These are phyloP conservation scores for Calonectria pseudoturangicola DNA, from an alignment of 2,329 filamentous ascomycete species.

Conservation along the genomic window DNA sequence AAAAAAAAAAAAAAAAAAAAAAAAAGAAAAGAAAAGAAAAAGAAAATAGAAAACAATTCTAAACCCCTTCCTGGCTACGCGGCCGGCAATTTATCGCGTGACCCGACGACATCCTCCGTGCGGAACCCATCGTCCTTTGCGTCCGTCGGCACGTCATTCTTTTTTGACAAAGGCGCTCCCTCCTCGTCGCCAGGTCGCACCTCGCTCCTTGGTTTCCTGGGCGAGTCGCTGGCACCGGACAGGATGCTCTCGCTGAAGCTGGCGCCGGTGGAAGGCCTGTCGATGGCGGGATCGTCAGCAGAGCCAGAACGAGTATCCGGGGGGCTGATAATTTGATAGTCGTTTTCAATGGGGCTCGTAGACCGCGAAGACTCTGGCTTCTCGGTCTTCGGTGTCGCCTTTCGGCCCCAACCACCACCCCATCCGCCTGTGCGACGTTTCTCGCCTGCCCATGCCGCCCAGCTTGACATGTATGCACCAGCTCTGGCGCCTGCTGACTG, in stretches of 20 bases:
- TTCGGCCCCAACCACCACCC: conserved; percentile 64
- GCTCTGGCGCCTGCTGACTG: conserved; percentile 73
- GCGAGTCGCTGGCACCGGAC: conserved; percentile 60
- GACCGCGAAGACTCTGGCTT: conserved; percentile 60
- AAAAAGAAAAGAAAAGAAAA: too few relatives aligned
- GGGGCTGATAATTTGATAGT: conserved; percentile 61
- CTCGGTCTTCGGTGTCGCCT: conserved; percentile 56
- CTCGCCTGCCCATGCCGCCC: conserved; percentile 83
- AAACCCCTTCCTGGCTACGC: conserved; percentile 11
- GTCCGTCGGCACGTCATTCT: conserved; percentile 39
- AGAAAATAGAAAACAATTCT: background rate
- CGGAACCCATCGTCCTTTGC: conserved; percentile 54
- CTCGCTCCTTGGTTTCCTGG: conserved; percentile 49
- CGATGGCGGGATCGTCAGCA: conserved; percentile 53
- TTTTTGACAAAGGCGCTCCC: conserved; percentile 40
- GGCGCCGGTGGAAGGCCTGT: conserved; percentile 61
- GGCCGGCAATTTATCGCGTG: conserved; percentile 46
- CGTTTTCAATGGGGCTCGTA: conserved; percentile 61
- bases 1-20: background rate
- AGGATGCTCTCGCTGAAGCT: conserved; percentile 68
- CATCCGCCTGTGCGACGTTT: conserved; percentile 78
- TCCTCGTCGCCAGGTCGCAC: conserved; percentile 39
- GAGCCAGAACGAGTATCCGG: conserved; percentile 55
- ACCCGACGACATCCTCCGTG: conserved; percentile 52
- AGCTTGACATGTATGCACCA: conserved; percentile 80